Base-by-base conservation (phyloP, 2,329 filamentous ascomycete species). In the Microascus cirrosus region DNA sequence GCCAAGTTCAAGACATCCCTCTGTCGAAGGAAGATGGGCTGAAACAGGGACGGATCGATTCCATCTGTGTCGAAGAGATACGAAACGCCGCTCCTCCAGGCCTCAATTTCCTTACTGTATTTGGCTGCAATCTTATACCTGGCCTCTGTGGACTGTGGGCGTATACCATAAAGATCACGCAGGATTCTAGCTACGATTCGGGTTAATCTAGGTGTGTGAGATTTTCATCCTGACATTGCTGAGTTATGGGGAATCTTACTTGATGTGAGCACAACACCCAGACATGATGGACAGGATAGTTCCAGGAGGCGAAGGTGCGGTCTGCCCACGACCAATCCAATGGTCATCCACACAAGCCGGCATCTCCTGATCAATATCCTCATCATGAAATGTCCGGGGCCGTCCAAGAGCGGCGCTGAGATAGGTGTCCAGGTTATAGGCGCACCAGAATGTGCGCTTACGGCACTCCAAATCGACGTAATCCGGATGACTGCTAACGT, bases 401-500 rank as follows among this genome's bases (percentile, higher is more conserved):
- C 83, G 73, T 1, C 84, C 84, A 11, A 86, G 74, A 55, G 82
- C 79, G 22, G 81, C 79, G 58, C 82, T 83, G 13, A 87, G 73
- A 60, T 87, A 86, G 55, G 80, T 83, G 64, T 87, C 83, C 3
- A 87, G 69, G 15, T 77, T 80, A 63, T 86, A 87, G 0, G 81
- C 79, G 35, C 79, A 81, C 84, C 84, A 87, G 56, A 87, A 86
- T 0, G 82, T 74, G 1, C 74, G 65, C 24, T 70, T 68, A 1
- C 73, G 68, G 55, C 70, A 73, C 58, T 76, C 71, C 0, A 67
- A 57, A 36, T 74, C 71, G 24, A 74, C 61, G n/a, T 68, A 64
- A 57, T 70, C 67, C 2, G 63, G 54, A 1, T 60, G 63, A 7
- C 59, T 56, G 20, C 24, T 57, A 2, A 55, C 25, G 8, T 39